Percentiles rank a stretch among this genome's conserved stretches.
Evolutionary conservation across 768 basidiomycete species (phyloP).

Genomic region (Trichaptum fuscoviolaceum): DNA sequence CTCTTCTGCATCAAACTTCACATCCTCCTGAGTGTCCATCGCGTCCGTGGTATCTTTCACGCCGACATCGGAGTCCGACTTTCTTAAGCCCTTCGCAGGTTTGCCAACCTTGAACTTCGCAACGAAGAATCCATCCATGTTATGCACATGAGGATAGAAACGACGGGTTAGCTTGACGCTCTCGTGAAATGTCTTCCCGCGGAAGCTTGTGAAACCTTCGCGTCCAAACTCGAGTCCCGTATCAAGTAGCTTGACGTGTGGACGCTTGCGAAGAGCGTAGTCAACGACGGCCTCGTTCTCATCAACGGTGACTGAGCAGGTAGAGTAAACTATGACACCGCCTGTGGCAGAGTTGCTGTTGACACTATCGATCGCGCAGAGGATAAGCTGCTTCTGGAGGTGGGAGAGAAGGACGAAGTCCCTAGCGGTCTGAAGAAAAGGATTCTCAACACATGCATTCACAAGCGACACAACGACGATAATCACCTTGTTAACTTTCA

Average conservation of each 20-base stretch:
- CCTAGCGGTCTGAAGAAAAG: constrained; percentile 67
- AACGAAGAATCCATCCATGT: constrained; percentile 99
- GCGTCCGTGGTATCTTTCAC: constrained; percentile 20
- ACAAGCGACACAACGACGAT: constrained; percentile 2
- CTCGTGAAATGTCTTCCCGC: constrained; percentile 84
- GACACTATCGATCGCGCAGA: constrained; percentile 97
- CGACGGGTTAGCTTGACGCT: constrained; percentile 77
- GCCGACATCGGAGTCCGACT: constrained; percentile 24
- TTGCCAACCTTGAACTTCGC: constrained; percentile 97
- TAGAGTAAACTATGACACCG: constrained; percentile 95
- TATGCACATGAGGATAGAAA: constrained; percentile 96
- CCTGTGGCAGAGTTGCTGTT: constrained; percentile 86
- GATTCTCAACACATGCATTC: constrained; percentile 3
- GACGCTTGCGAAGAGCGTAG: constrained; percentile 92
- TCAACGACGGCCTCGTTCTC: constrained; percentile 99
- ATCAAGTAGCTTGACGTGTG: constrained; percentile 87
- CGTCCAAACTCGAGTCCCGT: constrained; percentile 91
- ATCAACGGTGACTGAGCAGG: constrained; percentile 96
- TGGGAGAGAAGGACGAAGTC: constrained; percentile 97
- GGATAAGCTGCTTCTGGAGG: constrained; percentile 95
- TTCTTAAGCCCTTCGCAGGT: constrained; percentile 36
- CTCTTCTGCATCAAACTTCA: constrained; percentile 68
- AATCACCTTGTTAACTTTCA: constrained; percentile 95
- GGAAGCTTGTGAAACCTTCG: constrained; percentile 84
- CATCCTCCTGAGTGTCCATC: constrained; percentile 25